Percentiles rank a stretch among this genome's conserved stretches.
These are phyloP conservation scores for Mitragyna speciosa DNA, from an alignment of 257 asterid genomes.

Conservation along the genomic window DNA sequence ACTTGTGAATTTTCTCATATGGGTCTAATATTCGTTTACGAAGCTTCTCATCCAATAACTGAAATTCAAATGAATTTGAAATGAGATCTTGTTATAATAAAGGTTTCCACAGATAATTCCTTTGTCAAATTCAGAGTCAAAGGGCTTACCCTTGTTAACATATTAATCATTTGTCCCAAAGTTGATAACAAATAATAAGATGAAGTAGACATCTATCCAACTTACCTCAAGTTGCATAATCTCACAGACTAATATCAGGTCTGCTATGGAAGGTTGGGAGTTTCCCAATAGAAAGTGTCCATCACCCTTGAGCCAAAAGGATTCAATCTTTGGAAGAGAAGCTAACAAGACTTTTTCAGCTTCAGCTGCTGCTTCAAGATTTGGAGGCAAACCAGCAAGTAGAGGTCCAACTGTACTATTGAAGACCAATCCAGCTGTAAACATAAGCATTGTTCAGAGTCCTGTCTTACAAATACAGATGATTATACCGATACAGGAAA, in stretches of 20 bases:
- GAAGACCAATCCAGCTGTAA: conserved; percentile 55
- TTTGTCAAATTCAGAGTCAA: too few relatives aligned
- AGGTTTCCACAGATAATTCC: too few relatives aligned
- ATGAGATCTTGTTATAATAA: not conserved
- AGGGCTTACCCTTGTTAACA: not conserved
- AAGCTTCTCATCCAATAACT: conserved; percentile 51
- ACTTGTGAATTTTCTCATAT: conserved; percentile 49
- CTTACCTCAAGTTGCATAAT: conserved; percentile 88
- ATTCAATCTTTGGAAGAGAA: conserved; percentile 66
- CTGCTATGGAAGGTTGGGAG: conserved; percentile 84
- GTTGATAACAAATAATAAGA: not conserved
- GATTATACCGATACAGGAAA: too few relatives aligned
- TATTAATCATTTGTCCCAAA: not conserved
- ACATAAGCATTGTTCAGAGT: conserved; percentile 22
- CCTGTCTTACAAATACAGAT: not conserved
- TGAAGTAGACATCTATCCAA: conserved; percentile 8
- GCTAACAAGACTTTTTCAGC: conserved; percentile 53
- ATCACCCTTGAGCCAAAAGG: conserved; percentile 72
- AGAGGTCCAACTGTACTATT: conserved; percentile 61
- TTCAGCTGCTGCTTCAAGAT: conserved; percentile 67
- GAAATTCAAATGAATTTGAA: not conserved
- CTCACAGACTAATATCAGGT: conserved; percentile 85
- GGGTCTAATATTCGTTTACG: conserved; percentile 54
- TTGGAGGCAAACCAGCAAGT: conserved; percentile 53
- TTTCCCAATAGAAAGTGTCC: conserved; percentile 77